Conservation (phyloP, 805 yeast species). For the Pichia paraexigua region DNA sequence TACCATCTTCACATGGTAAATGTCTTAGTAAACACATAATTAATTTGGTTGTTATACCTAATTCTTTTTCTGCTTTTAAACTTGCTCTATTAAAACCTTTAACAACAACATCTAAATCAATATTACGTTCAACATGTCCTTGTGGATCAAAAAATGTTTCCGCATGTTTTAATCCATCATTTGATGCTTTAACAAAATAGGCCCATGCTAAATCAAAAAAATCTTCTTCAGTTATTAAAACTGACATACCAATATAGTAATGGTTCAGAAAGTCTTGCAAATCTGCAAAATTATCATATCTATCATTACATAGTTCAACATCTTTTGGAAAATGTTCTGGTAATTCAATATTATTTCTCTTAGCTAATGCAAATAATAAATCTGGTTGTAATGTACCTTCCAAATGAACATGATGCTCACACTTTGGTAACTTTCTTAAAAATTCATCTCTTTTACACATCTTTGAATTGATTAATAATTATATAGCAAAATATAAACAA, state of each 20-base stretch:
- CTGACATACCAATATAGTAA: conserved; percentile 76
- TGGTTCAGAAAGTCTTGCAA: conserved; percentile 72
- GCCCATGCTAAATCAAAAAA: conserved; percentile 73
- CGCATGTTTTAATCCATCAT: conserved; percentile 58
- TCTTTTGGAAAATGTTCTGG: conserved; percentile 59
- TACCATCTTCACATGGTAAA: conserved; percentile 51
- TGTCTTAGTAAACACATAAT: conserved; percentile 82
- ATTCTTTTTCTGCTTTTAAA: conserved; percentile 47
- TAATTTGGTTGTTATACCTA: conserved; percentile 59
- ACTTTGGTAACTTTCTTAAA: conserved; percentile 67
- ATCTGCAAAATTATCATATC: conserved; percentile 56
- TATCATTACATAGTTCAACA: conserved; percentile 45
- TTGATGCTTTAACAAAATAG: conserved; percentile 51
- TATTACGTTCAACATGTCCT: conserved; percentile 66
- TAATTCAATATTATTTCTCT: conserved; percentile 50
- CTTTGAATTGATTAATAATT: too few species aligned
- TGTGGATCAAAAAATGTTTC: conserved; percentile 84
- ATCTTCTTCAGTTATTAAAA: conserved; percentile 60
- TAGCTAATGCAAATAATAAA: conserved; percentile 58
- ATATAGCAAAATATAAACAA: not conserved
- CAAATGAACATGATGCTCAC: conserved; percentile 80
- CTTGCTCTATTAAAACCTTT: conserved; percentile 63
- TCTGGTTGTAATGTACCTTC: conserved; percentile 82
- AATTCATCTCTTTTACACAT: conserved; percentile 28
- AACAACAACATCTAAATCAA: conserved; percentile 51